A percentile compares a stretch with the other conserved stretches of the same genome.
Evolutionary conservation across 192 early-diverging fungal species (phyloP).

Genomic region (Coemansia sp.): DNA sequence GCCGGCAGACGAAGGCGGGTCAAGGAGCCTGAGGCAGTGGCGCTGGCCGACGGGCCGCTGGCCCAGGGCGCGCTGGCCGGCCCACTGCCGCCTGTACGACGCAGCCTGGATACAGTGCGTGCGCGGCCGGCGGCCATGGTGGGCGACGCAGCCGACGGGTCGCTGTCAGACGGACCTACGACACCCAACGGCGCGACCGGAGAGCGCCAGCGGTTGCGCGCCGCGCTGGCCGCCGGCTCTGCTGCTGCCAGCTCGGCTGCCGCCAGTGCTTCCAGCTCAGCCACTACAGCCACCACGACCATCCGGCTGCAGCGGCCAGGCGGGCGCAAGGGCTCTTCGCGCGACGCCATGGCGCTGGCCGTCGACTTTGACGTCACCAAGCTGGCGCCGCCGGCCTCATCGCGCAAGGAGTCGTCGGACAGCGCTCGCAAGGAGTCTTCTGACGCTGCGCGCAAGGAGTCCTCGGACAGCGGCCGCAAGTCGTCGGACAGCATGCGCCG

Average conservation of each 20-base stretch:
- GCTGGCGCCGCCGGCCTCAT: not conserved
- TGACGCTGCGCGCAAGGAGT: not conserved
- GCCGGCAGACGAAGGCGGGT: slow-evolving; percentile 24
- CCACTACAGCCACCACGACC: slow-evolving; percentile 26
- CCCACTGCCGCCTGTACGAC: slow-evolving; percentile 7
- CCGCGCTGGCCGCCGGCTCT: slow-evolving; percentile 8
- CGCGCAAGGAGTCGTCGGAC: slow-evolving; percentile 13
- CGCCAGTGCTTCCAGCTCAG: slow-evolving; percentile 3
- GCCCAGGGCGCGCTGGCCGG: no score
- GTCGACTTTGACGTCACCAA: slow-evolving; percentile 45
- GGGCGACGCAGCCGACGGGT: slow-evolving; percentile 28
- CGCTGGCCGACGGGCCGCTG: slow-evolving; percentile 32
- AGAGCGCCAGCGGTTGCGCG: slow-evolving; percentile 38
- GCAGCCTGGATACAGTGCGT: slow-evolving; percentile 19
- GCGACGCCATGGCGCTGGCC: slow-evolving; percentile 45
- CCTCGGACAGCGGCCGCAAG: no score
- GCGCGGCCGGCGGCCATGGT: slow-evolving; percentile 21
- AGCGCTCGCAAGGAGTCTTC: no score
- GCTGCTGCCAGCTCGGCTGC: slow-evolving; percentile 8
- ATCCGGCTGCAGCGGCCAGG: slow-evolving; percentile 53
- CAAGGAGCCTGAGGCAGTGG: slow-evolving; percentile 38
- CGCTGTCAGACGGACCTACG: slow-evolving; percentile 35
- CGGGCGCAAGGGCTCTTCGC: slow-evolving; percentile 47
- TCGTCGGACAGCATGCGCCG: no score
- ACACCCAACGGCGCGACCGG: slow-evolving; percentile 9